These are phyloP conservation scores for Heritiera fomes DNA, from an alignment of 345 rosid genomes.

Conservation along the genomic window DNA sequence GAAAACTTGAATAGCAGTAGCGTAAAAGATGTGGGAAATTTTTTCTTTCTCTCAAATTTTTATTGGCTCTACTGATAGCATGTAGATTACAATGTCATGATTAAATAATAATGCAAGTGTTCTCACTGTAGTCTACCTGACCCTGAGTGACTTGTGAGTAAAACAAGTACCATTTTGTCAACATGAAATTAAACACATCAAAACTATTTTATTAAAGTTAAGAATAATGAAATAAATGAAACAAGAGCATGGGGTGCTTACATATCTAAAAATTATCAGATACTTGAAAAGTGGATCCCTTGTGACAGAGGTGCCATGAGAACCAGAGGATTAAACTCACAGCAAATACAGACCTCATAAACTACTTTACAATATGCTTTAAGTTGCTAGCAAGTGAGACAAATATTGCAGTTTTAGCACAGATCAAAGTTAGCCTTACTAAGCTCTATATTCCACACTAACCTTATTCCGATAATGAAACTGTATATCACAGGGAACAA, in stretches of 20 bases:
- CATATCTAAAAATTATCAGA: neutral
- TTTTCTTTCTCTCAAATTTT: neutral
- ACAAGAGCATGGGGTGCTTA: neutral
- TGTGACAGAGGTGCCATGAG: neutral
- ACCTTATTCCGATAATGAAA: constrained; percentile 93
- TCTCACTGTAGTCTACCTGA: neutral
- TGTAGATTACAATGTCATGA: neutral
- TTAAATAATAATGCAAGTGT: neutral
- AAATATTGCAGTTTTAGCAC: neutral
- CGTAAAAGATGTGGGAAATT: neutral
- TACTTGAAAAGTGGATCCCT: neutral
- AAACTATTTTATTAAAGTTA: neutral
- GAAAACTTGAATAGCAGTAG: neutral
- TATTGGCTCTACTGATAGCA: neutral
- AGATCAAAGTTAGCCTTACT: neutral
- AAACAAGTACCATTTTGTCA: neutral
- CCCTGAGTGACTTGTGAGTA: neutral
- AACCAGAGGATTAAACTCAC: neutral
- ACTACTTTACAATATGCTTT: neutral
- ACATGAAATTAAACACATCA: neutral
- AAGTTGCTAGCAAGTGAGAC: neutral
- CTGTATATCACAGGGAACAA: constrained; percentile 76
- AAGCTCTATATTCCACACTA: constrained; percentile 19
- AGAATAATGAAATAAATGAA: neutral
- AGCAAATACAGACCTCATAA: neutral